Evolutionary conservation across 495 filamentous ascomycete species (phyloP).

Genomic region (Trichocladium uniseriatum): DNA sequence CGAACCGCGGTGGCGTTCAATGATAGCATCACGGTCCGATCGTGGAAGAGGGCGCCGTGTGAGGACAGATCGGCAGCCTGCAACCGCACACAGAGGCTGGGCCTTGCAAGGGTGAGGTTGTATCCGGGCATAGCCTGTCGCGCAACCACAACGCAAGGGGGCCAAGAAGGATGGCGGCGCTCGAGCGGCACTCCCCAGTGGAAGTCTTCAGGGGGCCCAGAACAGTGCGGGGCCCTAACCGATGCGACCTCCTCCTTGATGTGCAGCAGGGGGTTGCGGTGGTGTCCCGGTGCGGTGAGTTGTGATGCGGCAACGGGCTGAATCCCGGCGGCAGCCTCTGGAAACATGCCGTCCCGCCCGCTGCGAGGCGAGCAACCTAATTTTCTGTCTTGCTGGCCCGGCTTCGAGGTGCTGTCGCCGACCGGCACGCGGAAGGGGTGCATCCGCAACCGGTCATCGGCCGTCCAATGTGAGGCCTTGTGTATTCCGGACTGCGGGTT

Average conservation of each 20-base stretch:
- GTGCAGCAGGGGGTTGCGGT: neutral
- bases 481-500: too few species aligned
- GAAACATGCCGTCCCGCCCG: neutral
- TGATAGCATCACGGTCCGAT: neutral
- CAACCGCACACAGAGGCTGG: neutral
- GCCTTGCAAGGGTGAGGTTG: conserved; percentile 8
- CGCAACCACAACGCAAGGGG: neutral
- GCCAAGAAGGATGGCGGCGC: neutral
- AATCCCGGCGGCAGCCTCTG: too few species aligned
- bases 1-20: neutral
- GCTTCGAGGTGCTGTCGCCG: conserved; percentile 1
- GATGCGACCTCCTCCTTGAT: too few species aligned
- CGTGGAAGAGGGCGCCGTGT: neutral
- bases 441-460: too few species aligned
- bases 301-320: too few species aligned
- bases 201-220: too few species aligned
- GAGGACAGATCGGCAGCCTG: conserved; percentile 5
- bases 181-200: too few species aligned
- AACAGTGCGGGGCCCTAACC: too few species aligned
- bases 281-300: too few species aligned
- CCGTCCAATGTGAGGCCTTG: too few species aligned
- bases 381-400: neutral
- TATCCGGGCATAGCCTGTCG: neutral
- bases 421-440: neutral
- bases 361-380: neutral